Percentiles rank a stretch among this genome's conserved stretches.
These are phyloP conservation scores for Rhytidhysteron rufulum DNA, from an alignment of 2,329 filamentous ascomycete genomes.

Conservation along the genomic window DNA sequence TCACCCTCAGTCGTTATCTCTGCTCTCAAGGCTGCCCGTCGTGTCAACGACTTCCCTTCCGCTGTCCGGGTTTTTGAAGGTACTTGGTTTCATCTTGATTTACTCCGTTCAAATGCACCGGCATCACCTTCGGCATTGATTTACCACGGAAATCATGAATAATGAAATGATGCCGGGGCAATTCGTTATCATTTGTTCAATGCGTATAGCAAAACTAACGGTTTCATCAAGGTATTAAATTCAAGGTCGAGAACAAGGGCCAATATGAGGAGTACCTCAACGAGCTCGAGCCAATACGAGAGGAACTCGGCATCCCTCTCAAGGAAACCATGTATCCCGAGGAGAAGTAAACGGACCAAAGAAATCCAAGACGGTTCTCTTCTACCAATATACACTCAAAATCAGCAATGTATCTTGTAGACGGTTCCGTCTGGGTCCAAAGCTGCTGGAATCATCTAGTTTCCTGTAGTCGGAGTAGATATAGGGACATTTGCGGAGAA, in stretches of 20 bases:
- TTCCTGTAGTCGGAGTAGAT: background rate
- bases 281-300: slow-evolving; percentile 86
- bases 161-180: no score
- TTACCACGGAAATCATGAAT: background rate
- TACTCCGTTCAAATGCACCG: background rate
- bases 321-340: slow-evolving; percentile 90
- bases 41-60: slow-evolving; percentile 98
- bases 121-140: background rate
- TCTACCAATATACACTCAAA: no score
- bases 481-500: background rate
- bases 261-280: slow-evolving; percentile 97
- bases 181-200: no score
- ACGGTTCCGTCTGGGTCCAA: background rate
- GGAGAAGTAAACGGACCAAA: slow-evolving; percentile 8
- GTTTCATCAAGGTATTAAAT: slow-evolving; percentile 97
- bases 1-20: slow-evolving; percentile 86
- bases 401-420: no score
- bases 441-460: background rate
- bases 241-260: slow-evolving; percentile 97
- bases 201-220: no score
- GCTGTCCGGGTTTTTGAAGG: slow-evolving; percentile 98
- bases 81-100: slow-evolving; percentile 44
- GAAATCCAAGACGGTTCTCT: no score
- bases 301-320: slow-evolving; percentile 86
- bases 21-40: slow-evolving; percentile 86